Evolutionary conservation across 371 early-diverging fungal genomes (phyloP).

Genomic region (Sporodiniella umbellata): DNA sequence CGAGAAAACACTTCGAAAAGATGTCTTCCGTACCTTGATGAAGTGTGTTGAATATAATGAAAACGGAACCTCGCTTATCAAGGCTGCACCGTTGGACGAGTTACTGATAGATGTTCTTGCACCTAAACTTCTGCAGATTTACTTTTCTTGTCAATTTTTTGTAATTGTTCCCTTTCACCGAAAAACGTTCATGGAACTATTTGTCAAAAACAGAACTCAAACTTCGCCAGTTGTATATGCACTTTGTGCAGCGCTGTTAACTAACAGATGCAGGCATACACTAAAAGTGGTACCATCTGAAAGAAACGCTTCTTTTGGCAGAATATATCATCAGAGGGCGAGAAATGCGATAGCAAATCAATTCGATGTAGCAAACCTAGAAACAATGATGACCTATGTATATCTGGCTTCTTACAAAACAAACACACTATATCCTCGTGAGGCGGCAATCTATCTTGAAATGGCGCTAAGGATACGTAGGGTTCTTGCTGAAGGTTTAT

Average conservation of each 20-base stretch:
- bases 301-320: slow-evolving; percentile 15
- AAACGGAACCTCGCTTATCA: not conserved
- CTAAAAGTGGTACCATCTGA: slow-evolving; percentile 21
- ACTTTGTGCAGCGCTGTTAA: slow-evolving; percentile 27
- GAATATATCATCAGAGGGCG: slow-evolving; percentile 23
- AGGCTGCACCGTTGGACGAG: not conserved
- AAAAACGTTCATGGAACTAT: slow-evolving; percentile 28
- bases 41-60: slow-evolving; percentile 5
- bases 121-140: slow-evolving; percentile 21
- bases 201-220: slow-evolving; percentile 20
- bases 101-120: not conserved
- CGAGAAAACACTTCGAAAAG: slow-evolving; percentile 5
- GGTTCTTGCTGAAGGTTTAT: slow-evolving; percentile 14
- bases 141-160: slow-evolving; percentile 34
- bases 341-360: slow-evolving; percentile 10
- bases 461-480: slow-evolving; percentile 32
- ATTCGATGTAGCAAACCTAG: slow-evolving; percentile 34
- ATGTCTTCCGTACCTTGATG: slow-evolving; percentile 2
- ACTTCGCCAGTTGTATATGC: slow-evolving; percentile 34
- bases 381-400: slow-evolving; percentile 25
- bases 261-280: slow-evolving; percentile 29
- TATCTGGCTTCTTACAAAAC: slow-evolving; percentile 28
- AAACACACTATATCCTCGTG: slow-evolving; percentile 30
- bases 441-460: slow-evolving; percentile 30
- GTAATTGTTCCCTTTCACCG: slow-evolving; percentile 28